Conservation (phyloP, 345 rosid species). For the Brassica rapa region DNA sequence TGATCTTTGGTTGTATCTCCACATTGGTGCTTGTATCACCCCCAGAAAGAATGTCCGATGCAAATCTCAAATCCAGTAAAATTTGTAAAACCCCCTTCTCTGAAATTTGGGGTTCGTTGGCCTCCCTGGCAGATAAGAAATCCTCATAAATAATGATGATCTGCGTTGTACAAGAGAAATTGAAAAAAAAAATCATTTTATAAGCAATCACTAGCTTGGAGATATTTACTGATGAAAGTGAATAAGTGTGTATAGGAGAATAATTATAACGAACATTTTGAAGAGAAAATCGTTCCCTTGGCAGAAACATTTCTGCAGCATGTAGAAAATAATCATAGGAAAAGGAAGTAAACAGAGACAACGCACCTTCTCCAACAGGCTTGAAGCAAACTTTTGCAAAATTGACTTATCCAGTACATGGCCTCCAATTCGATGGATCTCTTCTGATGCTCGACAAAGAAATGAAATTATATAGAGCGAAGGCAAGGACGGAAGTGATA, state of each 20-base stretch:
- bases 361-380: constrained; percentile 78
- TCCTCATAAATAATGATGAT: constrained; percentile 67
- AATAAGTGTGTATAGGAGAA: not conserved
- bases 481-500: constrained; percentile 93
- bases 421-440: constrained; percentile 96
- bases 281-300: not conserved
- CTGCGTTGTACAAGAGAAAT: constrained; percentile 50
- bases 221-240: constrained; percentile 5
- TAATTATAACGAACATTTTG: not conserved
- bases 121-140: constrained; percentile 72
- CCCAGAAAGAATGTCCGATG: constrained; percentile 81
- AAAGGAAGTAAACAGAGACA: constrained; percentile 16
- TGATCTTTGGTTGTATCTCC: constrained; percentile 50
- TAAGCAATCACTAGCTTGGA: constrained; percentile 25
- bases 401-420: constrained; percentile 84
- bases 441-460: constrained; percentile 95
- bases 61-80: constrained; percentile 85
- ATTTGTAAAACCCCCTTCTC: constrained; percentile 94
- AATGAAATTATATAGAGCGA: constrained; percentile 88
- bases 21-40: constrained; percentile 54
- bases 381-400: constrained; percentile 71
- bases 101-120: constrained; percentile 65
- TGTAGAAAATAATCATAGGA: not conserved
- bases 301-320: constrained; percentile 6
- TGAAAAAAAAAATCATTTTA: constrained; percentile 9